Evolutionary conservation across 73 alveolate genomes (phyloP).

Genomic region (Paramecium tetraurelia): DNA sequence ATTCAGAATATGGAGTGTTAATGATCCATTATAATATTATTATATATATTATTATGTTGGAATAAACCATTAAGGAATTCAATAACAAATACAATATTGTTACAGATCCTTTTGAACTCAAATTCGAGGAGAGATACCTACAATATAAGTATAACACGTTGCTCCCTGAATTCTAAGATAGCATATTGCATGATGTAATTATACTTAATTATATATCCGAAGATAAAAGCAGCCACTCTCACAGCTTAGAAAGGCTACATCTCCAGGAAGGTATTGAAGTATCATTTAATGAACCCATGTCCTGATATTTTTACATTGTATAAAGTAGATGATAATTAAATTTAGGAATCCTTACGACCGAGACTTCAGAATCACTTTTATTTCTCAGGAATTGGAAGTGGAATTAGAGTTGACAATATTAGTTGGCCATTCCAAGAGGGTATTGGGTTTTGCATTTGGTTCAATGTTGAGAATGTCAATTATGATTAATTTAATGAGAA

Average conservation of each 20-base stretch:
- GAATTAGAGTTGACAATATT: neutral
- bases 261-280: neutral
- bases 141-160: neutral
- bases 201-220: neutral
- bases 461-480: neutral
- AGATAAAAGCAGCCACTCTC: neutral
- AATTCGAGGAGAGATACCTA: neutral
- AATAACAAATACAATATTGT: neutral
- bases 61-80: neutral
- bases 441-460: neutral
- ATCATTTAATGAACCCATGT: neutral
- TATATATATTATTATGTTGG: neutral
- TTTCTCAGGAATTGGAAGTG: neutral
- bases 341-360: slow-evolving; percentile 4
- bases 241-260: neutral
- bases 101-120: neutral
- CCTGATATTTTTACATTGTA: neutral
- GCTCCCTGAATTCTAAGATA: neutral
- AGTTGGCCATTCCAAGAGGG: neutral
- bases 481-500: slow-evolving; percentile 29
- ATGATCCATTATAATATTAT: neutral
- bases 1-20: neutral
- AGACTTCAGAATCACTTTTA: neutral
- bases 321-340: neutral
- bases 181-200: neutral